These are phyloP conservation scores for Juglanconis juglandina DNA, from an alignment of 2,329 filamentous ascomycete genomes.

Conservation along the genomic window DNA sequence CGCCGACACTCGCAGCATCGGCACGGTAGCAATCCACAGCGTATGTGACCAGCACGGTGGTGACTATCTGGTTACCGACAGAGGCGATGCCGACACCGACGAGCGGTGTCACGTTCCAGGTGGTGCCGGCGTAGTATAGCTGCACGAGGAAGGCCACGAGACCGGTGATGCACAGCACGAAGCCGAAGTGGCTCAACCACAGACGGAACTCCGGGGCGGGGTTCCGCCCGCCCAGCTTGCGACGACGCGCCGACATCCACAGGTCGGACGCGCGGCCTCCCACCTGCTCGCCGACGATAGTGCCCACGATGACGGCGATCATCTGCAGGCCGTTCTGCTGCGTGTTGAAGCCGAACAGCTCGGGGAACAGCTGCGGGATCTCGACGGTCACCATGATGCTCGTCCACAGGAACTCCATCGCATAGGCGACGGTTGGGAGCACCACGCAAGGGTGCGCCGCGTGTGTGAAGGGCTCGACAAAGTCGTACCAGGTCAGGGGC, in stretches of 20 bases:
- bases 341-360: slow-evolving; percentile 53
- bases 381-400: slow-evolving; percentile 54
- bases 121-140: slow-evolving; percentile 38
- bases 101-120: slow-evolving; percentile 56
- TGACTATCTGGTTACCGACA: slow-evolving; percentile 54
- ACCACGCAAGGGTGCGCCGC: slow-evolving; percentile 43
- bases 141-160: slow-evolving; percentile 53
- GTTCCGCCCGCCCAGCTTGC: slow-evolving; percentile 23
- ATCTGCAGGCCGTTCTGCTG: slow-evolving; percentile 59
- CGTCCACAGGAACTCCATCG: slow-evolving; percentile 55
- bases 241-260: slow-evolving; percentile 44
- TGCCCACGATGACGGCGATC: slow-evolving; percentile 53
- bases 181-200: slow-evolving; percentile 55
- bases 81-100: slow-evolving; percentile 50
- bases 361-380: slow-evolving; percentile 55
- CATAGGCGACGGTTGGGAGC: slow-evolving; percentile 49
- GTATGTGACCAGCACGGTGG: slow-evolving; percentile 58
- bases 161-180: slow-evolving; percentile 47
- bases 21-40: slow-evolving; percentile 55
- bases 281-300: slow-evolving; percentile 55
- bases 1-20: slow-evolving; percentile 51
- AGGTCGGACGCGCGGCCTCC: slow-evolving; percentile 51
- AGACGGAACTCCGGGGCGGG: slow-evolving; percentile 50
- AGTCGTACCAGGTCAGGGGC: slow-evolving; percentile 46
- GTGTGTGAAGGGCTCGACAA: slow-evolving; percentile 45